phyloP scores from a whole-genome alignment of 2,329 filamentous ascomycete species.

The Talaromyces verruculosus region DNA sequence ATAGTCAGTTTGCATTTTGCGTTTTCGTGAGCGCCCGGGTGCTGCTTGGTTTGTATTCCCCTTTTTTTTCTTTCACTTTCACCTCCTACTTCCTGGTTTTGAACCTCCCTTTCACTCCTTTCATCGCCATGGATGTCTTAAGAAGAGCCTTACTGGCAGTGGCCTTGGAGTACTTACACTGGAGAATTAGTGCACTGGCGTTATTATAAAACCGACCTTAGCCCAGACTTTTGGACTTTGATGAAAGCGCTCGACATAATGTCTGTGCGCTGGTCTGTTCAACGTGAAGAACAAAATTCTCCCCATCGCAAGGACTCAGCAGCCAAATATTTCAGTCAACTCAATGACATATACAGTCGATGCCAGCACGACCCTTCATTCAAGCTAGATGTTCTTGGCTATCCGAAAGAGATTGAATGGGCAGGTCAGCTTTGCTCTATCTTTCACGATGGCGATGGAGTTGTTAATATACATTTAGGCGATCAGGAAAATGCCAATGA shows the following conservation, averaged over 20 bases:
- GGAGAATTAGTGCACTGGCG: conserved; percentile 26
- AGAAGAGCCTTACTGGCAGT: not conserved
- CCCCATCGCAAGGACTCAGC: conserved; percentile 21
- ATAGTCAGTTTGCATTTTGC: conserved; percentile 10
- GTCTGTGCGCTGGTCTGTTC: conserved; percentile 25
- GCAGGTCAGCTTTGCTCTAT: not conserved
- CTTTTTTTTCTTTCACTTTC: not conserved
- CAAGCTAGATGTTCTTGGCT: not conserved
- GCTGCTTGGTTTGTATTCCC: not conserved
- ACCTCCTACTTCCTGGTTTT: not conserved
- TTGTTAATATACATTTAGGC: not conserved
- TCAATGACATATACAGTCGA: not conserved
- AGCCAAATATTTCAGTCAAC: not conserved
- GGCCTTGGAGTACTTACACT: not conserved
- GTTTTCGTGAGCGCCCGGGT: conserved; percentile 3
- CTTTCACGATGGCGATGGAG: not conserved
- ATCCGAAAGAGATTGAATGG: not conserved
- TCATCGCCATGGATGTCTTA: too few relatives aligned
- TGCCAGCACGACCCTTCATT: not conserved
- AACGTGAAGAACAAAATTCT: conserved; percentile 2
- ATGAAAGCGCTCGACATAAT: conserved; percentile 28
- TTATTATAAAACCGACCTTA: conserved; percentile 25
- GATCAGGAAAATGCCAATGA: not conserved
- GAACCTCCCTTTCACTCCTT: not conserved
- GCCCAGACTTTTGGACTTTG: conserved; percentile 28